These are phyloP conservation scores for Camellia lanceoleosa DNA, from an alignment of 148 eudicot genomes.

Conservation along the genomic window DNA sequence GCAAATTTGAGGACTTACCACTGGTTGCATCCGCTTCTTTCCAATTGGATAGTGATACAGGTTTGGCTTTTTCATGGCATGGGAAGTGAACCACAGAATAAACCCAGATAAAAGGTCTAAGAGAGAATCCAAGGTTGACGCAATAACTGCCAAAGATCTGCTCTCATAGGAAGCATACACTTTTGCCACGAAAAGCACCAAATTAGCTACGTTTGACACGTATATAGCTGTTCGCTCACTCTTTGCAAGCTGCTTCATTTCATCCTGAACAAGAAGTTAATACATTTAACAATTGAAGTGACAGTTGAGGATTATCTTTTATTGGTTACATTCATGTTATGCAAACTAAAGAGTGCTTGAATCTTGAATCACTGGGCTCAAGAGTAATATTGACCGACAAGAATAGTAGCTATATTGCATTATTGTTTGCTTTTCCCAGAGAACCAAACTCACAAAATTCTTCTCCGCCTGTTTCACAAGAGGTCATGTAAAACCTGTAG, in stretches of 20 bases:
- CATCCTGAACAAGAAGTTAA: conserved; percentile 28
- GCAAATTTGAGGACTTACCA: conserved; percentile 29
- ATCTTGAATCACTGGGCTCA: not conserved
- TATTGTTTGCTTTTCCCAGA: not conserved
- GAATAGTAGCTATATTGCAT: not conserved
- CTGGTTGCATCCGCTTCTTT: conserved; percentile 55
- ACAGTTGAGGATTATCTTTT: not conserved
- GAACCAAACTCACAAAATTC: not conserved
- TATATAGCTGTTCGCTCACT: conserved; percentile 41
- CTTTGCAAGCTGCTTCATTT: conserved; percentile 46
- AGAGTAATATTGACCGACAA: not conserved
- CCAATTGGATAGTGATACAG: conserved; percentile 57
- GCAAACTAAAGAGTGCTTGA: not conserved
- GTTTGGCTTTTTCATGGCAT: conserved; percentile 52
- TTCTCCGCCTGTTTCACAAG: not conserved
- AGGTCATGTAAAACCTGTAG: not conserved
- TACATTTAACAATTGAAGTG: not conserved
- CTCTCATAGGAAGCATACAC: conserved; percentile 46
- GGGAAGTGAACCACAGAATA: conserved; percentile 53
- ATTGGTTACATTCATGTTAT: not conserved
- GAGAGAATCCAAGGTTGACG: conserved; percentile 51
- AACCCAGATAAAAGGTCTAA: conserved; percentile 51
- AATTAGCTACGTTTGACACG: conserved; percentile 41
- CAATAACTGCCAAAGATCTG: conserved; percentile 54
- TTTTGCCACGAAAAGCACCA: conserved; percentile 49